Evolutionary conservation across 768 basidiomycete species (phyloP), one percentile per base, ranked within the genome.

Genomic region (Hypholoma fasciculare): DNA sequence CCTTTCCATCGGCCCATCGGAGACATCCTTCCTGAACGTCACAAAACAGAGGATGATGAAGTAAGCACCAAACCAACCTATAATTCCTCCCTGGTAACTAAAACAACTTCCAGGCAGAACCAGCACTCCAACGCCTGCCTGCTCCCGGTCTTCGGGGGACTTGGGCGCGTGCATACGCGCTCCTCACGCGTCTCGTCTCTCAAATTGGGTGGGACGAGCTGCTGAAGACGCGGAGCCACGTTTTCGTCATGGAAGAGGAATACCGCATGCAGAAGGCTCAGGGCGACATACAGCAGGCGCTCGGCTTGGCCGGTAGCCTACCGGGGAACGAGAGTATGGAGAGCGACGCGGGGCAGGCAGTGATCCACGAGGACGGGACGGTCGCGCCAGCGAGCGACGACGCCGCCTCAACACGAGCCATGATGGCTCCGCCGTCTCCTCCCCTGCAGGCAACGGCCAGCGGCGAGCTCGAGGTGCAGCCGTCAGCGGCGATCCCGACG

Each of bases 211-310:
- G 97, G 97, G 97, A 99, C 74, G 97, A 98, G 76, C 83, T 98
- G 2, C 81, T 99, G 56, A 95, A 95, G 78, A 90, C 92, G 13
- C 88, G 97, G 82, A 94, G 92, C 71, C 75, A 79, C 38, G 97
- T 99, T 13, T 98, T 99, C 72, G 97, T 99, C 40, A 99, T 99
- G 97, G 97, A 98, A 71, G 96, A 99, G 70, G 97, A 99, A 71
- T 99, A 99, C 70, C 84, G 97, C 38, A 90, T 92, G 87, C 96
- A 98, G 76, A 98, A 98, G 70, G 88, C 90, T 2, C 85, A 90
- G 5, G 76, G 70, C 2, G 92, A 95, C 27, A 77, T 89, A n/a
- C 76, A 79, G 49, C 70, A 76, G 50, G 69, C 61, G n/a, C 63
- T 67, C n/a, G 59, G 60, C 5, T 63, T 63, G 9, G 44, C 71